Evolutionary conservation across 768 basidiomycete genomes (phyloP).

Genomic region (Royoungia palumana): DNA sequence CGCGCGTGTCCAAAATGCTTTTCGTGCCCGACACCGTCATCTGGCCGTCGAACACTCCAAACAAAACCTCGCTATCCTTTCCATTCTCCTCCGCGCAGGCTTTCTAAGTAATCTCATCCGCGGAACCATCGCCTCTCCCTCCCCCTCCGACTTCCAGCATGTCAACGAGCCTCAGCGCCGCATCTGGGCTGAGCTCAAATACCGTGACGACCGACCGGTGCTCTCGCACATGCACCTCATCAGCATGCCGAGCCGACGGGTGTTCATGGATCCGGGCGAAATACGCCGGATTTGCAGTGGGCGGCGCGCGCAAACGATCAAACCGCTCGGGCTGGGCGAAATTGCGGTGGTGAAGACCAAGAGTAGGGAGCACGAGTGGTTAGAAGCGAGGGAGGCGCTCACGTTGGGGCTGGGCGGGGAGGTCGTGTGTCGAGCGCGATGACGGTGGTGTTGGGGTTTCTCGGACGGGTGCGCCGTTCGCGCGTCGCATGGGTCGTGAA

Average conservation of each 20-base stretch:
- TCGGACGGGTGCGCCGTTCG: neutral
- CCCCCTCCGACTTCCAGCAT: slow-evolving; percentile 57
- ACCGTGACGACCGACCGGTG: slow-evolving; percentile 86
- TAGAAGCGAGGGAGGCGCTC: slow-evolving; percentile 92
- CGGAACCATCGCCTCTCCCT: slow-evolving; percentile 64
- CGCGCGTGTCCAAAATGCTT: slow-evolving; percentile 88
- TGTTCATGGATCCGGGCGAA: slow-evolving; percentile 72
- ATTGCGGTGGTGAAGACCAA: slow-evolving; percentile 80
- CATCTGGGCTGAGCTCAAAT: slow-evolving; percentile 95
- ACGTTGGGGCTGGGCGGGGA: slow-evolving; percentile 77
- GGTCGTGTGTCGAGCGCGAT: slow-evolving; percentile 78
- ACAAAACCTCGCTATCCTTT: slow-evolving; percentile 89
- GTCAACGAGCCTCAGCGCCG: slow-evolving; percentile 65
- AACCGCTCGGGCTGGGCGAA: slow-evolving; percentile 89
- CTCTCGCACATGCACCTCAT: slow-evolving; percentile 76
- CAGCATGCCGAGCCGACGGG: slow-evolving; percentile 76
- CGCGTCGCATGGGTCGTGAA: neutral
- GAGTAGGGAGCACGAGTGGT: slow-evolving; percentile 71
- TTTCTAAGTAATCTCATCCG: slow-evolving; percentile 82
- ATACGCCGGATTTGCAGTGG: slow-evolving; percentile 80
- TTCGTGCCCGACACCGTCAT: slow-evolving; percentile 76
- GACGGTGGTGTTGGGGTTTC: slow-evolving; percentile 1
- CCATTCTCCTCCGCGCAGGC: slow-evolving; percentile 87
- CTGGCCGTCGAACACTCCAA: slow-evolving; percentile 79
- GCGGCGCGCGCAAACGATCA: slow-evolving; percentile 72